Base-by-base conservation (phyloP, 306 rosid species). In the Malus asiatica region DNA sequence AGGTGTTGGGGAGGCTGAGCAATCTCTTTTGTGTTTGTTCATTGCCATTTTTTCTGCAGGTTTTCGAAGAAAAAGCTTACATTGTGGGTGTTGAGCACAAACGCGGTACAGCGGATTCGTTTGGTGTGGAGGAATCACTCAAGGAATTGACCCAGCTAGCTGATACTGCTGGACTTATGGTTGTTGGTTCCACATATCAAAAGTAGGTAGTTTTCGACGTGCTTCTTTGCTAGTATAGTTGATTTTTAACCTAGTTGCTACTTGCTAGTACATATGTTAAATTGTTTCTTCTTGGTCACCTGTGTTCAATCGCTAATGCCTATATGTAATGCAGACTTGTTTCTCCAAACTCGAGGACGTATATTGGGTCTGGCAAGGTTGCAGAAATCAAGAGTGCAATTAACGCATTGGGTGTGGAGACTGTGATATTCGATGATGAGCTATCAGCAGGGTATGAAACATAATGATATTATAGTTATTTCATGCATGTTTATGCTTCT, bases 311-410 rank as follows among this genome's bases (percentile, higher is more conserved):
- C 75, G 4, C 77, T 77, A 72, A 65, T 66, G 55, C 71, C 29
- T 70, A 6, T 44, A 73, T 71, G 33, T 79, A 70, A 71, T 86
- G 70, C 91, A 95, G 99, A 83, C 85, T 92, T 77, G 51, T 88
- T 62, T 85, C 90, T 53, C 97, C 96, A 33, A 92, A 95, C 73
- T 91, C 99, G 44, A 89, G 92, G 85, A 90, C 99, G 22, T 95
- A 95, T 86, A 95, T 95, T 80, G 97, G 97, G 74, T 95, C 97
- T 14, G 97, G 99, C 35, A 95, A 95, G 87, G 99, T 89, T 78
- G 87, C 92, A 30, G 99, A 95, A 81, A 95, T 90, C 78, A 95
- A 92, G 91, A 92, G 90, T 82, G 90, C 91, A 53, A 92, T 92
- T 86, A 83, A 77, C 78, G 99, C 83, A 42, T 76, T 90, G 85